Evolutionary conservation across 345 rosid genomes (phyloP).

Genomic region (Eucalyptus polyanthemos): DNA sequence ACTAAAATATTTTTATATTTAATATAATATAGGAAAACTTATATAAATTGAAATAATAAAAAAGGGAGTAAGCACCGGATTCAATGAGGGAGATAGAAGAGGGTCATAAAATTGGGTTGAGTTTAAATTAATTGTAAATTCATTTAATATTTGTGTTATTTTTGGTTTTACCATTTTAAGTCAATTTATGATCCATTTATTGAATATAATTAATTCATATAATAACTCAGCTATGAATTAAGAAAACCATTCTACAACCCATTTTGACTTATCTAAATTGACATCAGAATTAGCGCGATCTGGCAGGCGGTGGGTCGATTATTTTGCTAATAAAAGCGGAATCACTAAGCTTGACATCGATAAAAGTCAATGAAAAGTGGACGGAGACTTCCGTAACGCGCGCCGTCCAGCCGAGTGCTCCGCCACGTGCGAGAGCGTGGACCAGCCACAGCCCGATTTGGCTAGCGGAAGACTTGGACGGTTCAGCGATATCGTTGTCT

Average conservation of each 20-base stretch:
- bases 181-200: too few relatives aligned
- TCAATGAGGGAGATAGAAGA: background rate
- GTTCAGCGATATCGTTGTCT: background rate
- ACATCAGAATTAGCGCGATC: too few relatives aligned
- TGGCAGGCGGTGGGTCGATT: background rate
- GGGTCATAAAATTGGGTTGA: background rate
- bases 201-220: too few relatives aligned
- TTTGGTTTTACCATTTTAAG: too few relatives aligned
- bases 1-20: too few relatives aligned
- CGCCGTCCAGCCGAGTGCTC: background rate
- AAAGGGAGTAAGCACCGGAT: fast-evolving
- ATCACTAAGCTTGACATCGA: fast-evolving
- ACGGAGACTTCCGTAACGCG: background rate
- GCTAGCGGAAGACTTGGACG: background rate
- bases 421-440: background rate
- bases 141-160: too few relatives aligned
- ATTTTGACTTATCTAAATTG: background rate
- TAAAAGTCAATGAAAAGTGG: background rate
- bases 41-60: fast-evolving
- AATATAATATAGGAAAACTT: too few relatives aligned
- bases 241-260: background rate
- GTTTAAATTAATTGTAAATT: background rate
- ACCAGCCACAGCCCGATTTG: background rate
- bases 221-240: too few relatives aligned
- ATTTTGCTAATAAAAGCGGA: background rate